phyloP scores from a whole-genome alignment of 805 yeast species.

The Kodamaea lidongshanica region DNA sequence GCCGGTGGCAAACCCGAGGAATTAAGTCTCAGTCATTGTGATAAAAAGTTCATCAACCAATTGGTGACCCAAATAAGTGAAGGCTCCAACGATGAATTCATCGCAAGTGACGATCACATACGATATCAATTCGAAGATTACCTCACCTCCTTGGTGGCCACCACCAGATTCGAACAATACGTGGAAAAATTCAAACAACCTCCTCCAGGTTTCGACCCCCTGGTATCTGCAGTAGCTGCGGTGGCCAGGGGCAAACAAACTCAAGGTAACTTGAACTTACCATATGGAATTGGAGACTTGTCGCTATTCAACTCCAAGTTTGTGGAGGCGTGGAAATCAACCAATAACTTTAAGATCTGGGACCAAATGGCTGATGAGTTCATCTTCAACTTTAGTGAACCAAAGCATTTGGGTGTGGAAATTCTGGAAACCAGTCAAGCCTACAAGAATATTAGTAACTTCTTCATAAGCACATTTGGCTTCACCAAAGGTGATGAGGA shows the following conservation, averaged over 20 bases:
- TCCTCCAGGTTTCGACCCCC: slow-evolving; percentile 37
- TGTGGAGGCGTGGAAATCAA: slow-evolving; percentile 26
- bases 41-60: slow-evolving; percentile 67
- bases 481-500: slow-evolving; percentile 1
- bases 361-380: slow-evolving; percentile 37
- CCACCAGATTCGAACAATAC: slow-evolving; percentile 64
- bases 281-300: slow-evolving; percentile 22
- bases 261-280: background rate
- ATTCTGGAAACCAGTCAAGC: slow-evolving; percentile 11
- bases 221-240: slow-evolving; percentile 4
- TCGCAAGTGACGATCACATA: slow-evolving; percentile 71
- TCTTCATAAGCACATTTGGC: slow-evolving; percentile 16
- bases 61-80: slow-evolving; percentile 48
- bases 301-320: slow-evolving; percentile 27
- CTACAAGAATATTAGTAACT: slow-evolving; percentile 17
- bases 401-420: slow-evolving; percentile 30
- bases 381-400: slow-evolving; percentile 38
- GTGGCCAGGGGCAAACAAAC: slow-evolving; percentile 1
- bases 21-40: slow-evolving; percentile 37
- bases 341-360: slow-evolving; percentile 38
- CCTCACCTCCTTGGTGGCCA: slow-evolving; percentile 64
- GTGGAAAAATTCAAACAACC: slow-evolving; percentile 28
- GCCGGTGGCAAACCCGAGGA: slow-evolving; percentile 26
- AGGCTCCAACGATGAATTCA: slow-evolving; percentile 33
- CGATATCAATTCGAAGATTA: slow-evolving; percentile 89